Percentiles rank a stretch among this genome's conserved stretches.
phyloP scores from a whole-genome alignment of 768 basidiomycete genomes.

The Coprinopsis cinerea region DNA sequence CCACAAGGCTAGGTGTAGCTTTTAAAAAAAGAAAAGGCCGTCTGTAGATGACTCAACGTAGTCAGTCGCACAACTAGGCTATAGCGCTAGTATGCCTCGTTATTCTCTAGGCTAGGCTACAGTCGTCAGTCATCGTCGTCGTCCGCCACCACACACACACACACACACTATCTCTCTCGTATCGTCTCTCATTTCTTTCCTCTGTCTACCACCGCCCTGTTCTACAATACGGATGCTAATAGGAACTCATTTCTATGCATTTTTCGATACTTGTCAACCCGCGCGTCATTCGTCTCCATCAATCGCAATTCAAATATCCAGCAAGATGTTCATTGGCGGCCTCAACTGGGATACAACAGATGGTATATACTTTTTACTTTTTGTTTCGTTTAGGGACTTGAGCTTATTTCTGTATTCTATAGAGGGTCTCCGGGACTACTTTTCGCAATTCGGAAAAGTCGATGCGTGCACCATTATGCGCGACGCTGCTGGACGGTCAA shows the following conservation, averaged over 20 bases:
- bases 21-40: conserved; percentile 18
- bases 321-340: conserved; percentile 99
- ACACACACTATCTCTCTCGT: no score
- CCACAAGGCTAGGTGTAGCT: no score
- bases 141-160: conserved; percentile 56
- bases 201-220: conserved; percentile 58
- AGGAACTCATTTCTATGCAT: conserved; percentile 44
- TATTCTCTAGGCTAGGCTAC: conserved; percentile 78
- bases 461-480: conserved; percentile 99
- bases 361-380: conserved; percentile 59
- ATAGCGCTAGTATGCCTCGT: conserved; percentile 67
- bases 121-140: no score
- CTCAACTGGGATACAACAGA: conserved; percentile 99
- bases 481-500: conserved; percentile 87
- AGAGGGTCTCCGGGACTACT: conserved; percentile 82
- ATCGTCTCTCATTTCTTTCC: conserved; percentile 58
- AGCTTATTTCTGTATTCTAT: conserved; percentile 28
- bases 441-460: conserved; percentile 93
- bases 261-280: conserved; percentile 27
- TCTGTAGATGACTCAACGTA: conserved; percentile 45
- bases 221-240: conserved; percentile 81
- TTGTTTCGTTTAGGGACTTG: conserved; percentile 28
- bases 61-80: conserved; percentile 59
- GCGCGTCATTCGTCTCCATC: conserved; percentile 13
- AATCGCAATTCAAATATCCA: conserved; percentile 32